Conservation (phyloP, 2,329 filamentous ascomycete genomes). For the Calonectria hawksworthii region DNA sequence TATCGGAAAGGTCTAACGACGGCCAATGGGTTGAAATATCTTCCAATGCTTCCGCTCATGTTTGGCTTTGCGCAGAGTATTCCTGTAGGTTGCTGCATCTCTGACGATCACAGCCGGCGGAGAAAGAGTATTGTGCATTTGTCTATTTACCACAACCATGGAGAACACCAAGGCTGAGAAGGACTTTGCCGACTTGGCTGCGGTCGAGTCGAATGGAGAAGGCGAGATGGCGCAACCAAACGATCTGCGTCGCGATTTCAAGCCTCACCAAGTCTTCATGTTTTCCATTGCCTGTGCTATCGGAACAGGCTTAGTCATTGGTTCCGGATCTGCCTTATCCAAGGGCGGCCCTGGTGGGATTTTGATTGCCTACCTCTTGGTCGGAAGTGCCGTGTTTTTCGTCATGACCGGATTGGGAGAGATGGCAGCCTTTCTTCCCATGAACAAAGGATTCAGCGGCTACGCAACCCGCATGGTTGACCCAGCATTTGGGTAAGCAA, state of each 20-base stretch:
- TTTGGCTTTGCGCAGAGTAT: not conserved
- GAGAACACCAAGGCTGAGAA: not conserved
- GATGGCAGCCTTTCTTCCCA: slow-evolving; percentile 47
- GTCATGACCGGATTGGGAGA: slow-evolving; percentile 64
- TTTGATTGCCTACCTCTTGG: slow-evolving; percentile 56
- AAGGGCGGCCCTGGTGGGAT: slow-evolving; percentile 60
- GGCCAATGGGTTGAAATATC: not conserved
- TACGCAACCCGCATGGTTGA: slow-evolving; percentile 50
- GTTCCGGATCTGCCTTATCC: slow-evolving; percentile 63
- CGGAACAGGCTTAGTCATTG: slow-evolving; percentile 62
- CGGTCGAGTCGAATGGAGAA: not conserved
- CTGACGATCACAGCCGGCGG: not conserved
- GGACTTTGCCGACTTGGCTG: not conserved
- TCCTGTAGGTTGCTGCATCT: no score
- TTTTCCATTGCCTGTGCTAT: slow-evolving; percentile 56
- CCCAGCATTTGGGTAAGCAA: slow-evolving; percentile 47
- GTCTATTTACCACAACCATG: not conserved
- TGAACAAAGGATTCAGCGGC: slow-evolving; percentile 47
- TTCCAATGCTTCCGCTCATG: not conserved
- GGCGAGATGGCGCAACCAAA: slow-evolving; percentile 2
- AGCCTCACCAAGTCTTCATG: slow-evolving; percentile 51
- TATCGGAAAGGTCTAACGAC: not conserved
- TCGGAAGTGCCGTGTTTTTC: slow-evolving; percentile 67
- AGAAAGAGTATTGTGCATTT: not conserved
- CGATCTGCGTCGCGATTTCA: slow-evolving; percentile 37